These are phyloP conservation scores for Gnomoniopsis smithogilvyi DNA, from an alignment of 2,329 filamentous ascomycete species.

Conservation along the genomic window DNA sequence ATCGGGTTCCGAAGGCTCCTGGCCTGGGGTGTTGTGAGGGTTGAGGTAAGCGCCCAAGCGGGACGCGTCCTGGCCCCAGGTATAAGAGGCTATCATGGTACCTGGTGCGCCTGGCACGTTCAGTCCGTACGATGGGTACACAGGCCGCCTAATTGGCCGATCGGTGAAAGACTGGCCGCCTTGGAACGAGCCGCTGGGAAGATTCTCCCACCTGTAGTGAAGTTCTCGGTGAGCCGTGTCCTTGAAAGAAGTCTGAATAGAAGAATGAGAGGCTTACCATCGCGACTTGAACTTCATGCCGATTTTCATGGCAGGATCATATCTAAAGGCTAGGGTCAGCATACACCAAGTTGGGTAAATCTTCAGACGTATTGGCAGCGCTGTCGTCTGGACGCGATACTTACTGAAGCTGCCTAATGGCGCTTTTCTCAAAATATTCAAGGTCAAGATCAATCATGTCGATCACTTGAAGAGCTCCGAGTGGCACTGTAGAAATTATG, in stretches of 20 bases:
- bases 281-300: conserved; percentile 27
- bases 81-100: conserved; percentile 25
- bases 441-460: conserved; percentile 25
- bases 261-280: conserved; percentile 20
- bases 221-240: no score
- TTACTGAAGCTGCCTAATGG: conserved; percentile 27
- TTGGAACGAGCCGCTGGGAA: conserved; percentile 21
- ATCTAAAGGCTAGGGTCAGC: conserved; percentile 12
- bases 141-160: conserved; percentile 28
- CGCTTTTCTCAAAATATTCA: conserved; percentile 26
- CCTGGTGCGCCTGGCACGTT: conserved; percentile 20
- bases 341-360: neutral
- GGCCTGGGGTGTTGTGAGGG: conserved; percentile 18
- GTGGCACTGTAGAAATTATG: conserved; percentile 25
- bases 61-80: conserved; percentile 24
- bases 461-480: conserved; percentile 25
- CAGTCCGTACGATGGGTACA: conserved; percentile 31
- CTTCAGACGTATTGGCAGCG: no score
- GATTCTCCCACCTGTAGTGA: conserved; percentile 20
- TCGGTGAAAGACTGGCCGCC: conserved; percentile 27
- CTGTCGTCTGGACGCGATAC: no score
- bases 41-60: conserved; percentile 24
- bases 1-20: conserved; percentile 19
- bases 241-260: no score
- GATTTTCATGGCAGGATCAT: conserved; percentile 28